Evolutionary conservation across 202 grass and related monocot species (phyloP).

Genomic region (Carex arenaria): DNA sequence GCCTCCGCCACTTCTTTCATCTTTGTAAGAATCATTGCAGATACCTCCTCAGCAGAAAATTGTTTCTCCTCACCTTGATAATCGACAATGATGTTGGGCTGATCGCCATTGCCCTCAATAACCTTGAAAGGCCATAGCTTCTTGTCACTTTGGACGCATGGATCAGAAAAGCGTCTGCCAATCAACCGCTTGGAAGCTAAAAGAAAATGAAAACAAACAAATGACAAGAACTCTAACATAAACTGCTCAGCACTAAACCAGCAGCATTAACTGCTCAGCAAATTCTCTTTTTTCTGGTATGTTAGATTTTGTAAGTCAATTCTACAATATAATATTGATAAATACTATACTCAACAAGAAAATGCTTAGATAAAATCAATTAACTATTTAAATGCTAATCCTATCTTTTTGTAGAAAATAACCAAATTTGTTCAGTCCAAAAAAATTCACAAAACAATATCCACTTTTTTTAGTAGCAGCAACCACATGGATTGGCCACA

Average conservation of each 20-base stretch:
- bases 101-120: constrained; percentile 37
- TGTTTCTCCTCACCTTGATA: constrained; percentile 46
- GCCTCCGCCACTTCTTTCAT: constrained; percentile 81
- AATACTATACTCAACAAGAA: no score
- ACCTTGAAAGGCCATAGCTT: constrained; percentile 79
- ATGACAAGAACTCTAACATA: no score
- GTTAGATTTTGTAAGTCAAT: neutral
- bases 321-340: neutral
- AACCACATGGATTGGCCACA: neutral
- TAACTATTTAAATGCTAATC: no score
- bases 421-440: no score
- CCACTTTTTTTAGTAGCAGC: no score
- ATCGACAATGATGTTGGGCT: constrained; percentile 64
- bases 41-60: constrained; percentile 67
- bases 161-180: neutral
- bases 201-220: neutral
- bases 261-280: neutral
- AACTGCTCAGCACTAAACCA: no score
- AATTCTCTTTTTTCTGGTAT: neutral
- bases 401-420: no score
- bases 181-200: neutral
- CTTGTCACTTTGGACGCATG: neutral
- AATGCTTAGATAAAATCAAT: no score
- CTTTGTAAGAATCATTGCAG: constrained; percentile 71
- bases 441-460: no score